These are phyloP conservation scores for Hypericum androsaemum DNA, from an alignment of 345 rosid species.

Conservation along the genomic window DNA sequence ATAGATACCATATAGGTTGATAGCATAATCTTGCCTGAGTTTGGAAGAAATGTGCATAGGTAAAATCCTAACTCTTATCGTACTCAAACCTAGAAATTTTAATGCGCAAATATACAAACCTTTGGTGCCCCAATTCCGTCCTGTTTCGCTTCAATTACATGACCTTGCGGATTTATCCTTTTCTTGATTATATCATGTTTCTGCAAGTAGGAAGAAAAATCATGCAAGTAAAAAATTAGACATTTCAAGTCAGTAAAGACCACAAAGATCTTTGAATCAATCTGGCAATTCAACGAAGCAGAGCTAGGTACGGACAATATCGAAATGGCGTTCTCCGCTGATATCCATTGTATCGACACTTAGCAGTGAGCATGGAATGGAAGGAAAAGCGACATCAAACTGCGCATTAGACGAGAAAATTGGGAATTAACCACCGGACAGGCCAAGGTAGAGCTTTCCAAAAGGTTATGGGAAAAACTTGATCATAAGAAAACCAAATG, in stretches of 20 bases:
- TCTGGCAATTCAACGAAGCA: neutral
- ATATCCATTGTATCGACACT: slow-evolving; percentile 26
- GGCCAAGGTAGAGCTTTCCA: neutral
- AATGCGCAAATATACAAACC: neutral
- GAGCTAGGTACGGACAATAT: slow-evolving; percentile 14
- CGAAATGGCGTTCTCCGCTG: slow-evolving; percentile 28
- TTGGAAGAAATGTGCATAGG: no score
- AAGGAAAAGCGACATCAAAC: slow-evolving; percentile 28
- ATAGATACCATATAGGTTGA: no score
- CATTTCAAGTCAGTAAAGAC: neutral
- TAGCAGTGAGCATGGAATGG: slow-evolving; percentile 22
- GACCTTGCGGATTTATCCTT: neutral
- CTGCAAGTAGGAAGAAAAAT: neutral
- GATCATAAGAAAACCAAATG: neutral
- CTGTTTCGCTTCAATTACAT: slow-evolving; percentile 4
- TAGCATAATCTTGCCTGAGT: no score
- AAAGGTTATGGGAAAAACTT: neutral
- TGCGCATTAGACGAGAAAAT: slow-evolving; percentile 3
- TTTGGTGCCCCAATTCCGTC: slow-evolving; percentile 2
- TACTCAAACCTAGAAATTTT: no score
- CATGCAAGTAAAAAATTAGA: neutral
- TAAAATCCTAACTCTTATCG: no score
- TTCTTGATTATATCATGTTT: slow-evolving; percentile 3
- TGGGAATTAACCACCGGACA: neutral
- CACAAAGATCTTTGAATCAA: neutral